Percentiles rank a stretch among this genome's conserved stretches.
Evolutionary conservation across 2,329 filamentous ascomycete genomes (phyloP).

Genomic region (Ophiocordyceps polyrhachis-furcata): DNA sequence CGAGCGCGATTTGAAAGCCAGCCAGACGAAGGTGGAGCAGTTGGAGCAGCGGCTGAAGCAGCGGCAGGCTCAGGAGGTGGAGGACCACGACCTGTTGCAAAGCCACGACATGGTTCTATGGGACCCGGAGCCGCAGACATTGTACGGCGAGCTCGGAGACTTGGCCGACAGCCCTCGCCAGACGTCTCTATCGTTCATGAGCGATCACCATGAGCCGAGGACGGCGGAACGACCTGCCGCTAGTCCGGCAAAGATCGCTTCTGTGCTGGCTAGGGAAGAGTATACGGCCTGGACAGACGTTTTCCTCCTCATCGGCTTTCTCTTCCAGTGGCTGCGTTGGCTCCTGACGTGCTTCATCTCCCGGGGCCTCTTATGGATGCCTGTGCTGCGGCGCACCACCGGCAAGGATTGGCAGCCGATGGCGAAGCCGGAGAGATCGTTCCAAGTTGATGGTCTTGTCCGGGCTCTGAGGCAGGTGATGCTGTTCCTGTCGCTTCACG

Average conservation of each 20-base stretch:
- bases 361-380: neutral
- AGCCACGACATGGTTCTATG: neutral
- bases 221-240: neutral
- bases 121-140: neutral
- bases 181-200: too few relatives aligned
- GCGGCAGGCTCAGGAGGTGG: neutral
- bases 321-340: neutral
- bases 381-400: neutral
- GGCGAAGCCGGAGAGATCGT: neutral
- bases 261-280: neutral
- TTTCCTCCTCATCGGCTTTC: neutral
- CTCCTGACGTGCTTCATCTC: neutral
- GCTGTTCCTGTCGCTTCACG: conserved; percentile 4
- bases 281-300: neutral
- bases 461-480: conserved; percentile 2
- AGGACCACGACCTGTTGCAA: neutral
- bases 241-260: neutral
- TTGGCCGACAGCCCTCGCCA: neutral
- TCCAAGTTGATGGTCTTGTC: neutral
- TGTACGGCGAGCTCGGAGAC: neutral
- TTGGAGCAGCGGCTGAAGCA: neutral
- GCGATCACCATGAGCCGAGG: neutral
- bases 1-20: neutral
- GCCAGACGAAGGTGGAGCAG: neutral
- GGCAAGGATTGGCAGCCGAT: neutral